Evolutionary conservation across 805 yeast genomes (phyloP), one percentile per base, ranked within the genome.

Genomic region (Candida andamanensis): DNA sequence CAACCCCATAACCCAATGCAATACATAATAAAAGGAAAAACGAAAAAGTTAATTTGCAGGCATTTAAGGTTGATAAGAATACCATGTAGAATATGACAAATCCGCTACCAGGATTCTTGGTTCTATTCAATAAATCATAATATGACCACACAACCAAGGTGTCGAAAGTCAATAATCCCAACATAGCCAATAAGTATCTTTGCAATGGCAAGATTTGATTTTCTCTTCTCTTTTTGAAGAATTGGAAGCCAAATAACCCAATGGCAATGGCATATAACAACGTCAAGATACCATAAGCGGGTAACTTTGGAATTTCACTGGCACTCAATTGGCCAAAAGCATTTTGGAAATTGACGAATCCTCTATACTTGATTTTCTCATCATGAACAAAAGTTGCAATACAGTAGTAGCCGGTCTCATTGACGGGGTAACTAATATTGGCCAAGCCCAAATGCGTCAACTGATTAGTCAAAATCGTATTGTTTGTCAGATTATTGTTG

Each of bases 1-100:
- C 97, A 29, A 92, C 87, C 41, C 97, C 97, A 59, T 89, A 92
- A 24, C 99, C 99, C 44, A 89, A 67, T 10, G 94, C 72, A 35
- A 92, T 90, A 47, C 86, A 80, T 42, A 90, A 67, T 35, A 92
- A 67, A 47, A 92, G 63, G 63, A 90, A 92, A 59, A 90, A 82
- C 6, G 96, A 84, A 54, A 86, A 85, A 1, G 96, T 80, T 32
- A 85, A 72, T 49, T 92, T 83, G 45, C 77, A 76, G 2, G 95
- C 77, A 52, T 86, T 85, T 54, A 90, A 61, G 19, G 85, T 54
- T 2, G 96, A 80, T 31, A 90, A 73, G 50, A 90, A 74, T 6
- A 76, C 76, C 72, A 86, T 72, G 59, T 87, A 85, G 32, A 55
- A 50, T 24, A 76, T 74, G 41, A 77, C 82, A 46, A 86, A 76